Base-by-base conservation (phyloP, 768 basidiomycete species). In the Podaxis pistillaris region DNA sequence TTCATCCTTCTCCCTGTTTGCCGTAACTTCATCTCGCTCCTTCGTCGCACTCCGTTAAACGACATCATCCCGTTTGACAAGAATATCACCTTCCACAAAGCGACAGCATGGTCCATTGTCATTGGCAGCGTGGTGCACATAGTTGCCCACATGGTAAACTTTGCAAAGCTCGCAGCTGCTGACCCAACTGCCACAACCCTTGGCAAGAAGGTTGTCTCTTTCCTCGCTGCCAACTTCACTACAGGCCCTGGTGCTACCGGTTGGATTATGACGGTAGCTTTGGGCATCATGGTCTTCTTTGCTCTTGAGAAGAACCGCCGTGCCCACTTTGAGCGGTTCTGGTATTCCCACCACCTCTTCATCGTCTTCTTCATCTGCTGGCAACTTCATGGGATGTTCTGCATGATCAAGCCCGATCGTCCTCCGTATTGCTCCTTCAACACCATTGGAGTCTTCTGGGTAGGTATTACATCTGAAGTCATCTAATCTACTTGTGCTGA, bases 311-410 rank as follows among this genome's bases (percentile, higher is more conserved):
- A 91, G 78, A 78, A 83, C 33, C 85, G 89, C 56, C 83, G 86
- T 60, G 83, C 85, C 12, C 84, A 88, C 68, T 98, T 95, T 67
- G 94, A 98, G 77, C 77, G 82, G 70, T 96, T 96, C 79, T 94
- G 91, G 90, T 94, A 93, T 74, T 83, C 86, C 8, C 88, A 93
- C 71, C 91, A 97, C 73, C 80, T 97, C 64, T 96, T 95, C 79
- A 85, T 96, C 69, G 72, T 92, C 62, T 96, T 96, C 85, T 97
- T 98, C 81, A 83, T 94, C 73, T 79, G 81, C 71, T 97, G 96
- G 96, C 96, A 98, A 73, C 79, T 96, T 33, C 95, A 96, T 71
- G 94, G 94, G 58, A 90, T 96, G 91, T 96, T 93, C 85, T 95
- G 94, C 78, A 94, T 95, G 92, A 93, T 96, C 78, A 78, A 91